Base-by-base conservation (phyloP, 2,329 filamentous ascomycete genomes). In the Fonsecaea pugnacius region DNA sequence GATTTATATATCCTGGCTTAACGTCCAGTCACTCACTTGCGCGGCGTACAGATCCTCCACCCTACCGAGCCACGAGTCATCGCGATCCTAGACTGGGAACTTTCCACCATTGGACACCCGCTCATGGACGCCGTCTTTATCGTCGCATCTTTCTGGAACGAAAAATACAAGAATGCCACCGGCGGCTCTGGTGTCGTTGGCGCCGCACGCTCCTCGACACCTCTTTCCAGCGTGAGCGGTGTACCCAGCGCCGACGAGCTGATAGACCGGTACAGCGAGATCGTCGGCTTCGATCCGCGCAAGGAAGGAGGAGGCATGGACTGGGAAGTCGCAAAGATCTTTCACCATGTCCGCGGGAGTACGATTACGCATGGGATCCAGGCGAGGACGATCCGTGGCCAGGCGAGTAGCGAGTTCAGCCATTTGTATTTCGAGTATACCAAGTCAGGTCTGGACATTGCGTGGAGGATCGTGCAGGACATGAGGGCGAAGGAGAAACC, bases 21-120 rank as follows among this genome's bases (percentile, higher is more conserved):
- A 48, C 12, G 2, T 54, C 51, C 2, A 3, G 40, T 43, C 40
- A 53, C 30, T n/a, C 27, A 27, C 27, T 27, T 27, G 4, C 27
- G 2, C 4, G 4, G n/a, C n/a, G n/a, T 21, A 10, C 18, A 67
- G 66, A 55, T 67, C 32, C 96, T 92, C 74, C 89, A 94, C 78
- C 88, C 89, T 77, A 91, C 89, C 0, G 88, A 91, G 75, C 86
- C 91, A 5, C 81, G 86, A 57, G 91, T 96, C 3, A 91, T 96
- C 76, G 92, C 91, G 2, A 91, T 96, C 61, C 78, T 96, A 4
- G 92, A 96, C 78, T 96, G 91, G 91, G 92, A 96, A 79, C 93
- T 96, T 89, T 91, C 90, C 40, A 96, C 92, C 0, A 87, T 95
- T 62, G 92, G 92, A 12, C 91, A 96, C 75, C 92, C 92, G 1